phyloP scores from a whole-genome alignment of 2,329 filamentous ascomycete species.

The Cladophialophora bantiana region DNA sequence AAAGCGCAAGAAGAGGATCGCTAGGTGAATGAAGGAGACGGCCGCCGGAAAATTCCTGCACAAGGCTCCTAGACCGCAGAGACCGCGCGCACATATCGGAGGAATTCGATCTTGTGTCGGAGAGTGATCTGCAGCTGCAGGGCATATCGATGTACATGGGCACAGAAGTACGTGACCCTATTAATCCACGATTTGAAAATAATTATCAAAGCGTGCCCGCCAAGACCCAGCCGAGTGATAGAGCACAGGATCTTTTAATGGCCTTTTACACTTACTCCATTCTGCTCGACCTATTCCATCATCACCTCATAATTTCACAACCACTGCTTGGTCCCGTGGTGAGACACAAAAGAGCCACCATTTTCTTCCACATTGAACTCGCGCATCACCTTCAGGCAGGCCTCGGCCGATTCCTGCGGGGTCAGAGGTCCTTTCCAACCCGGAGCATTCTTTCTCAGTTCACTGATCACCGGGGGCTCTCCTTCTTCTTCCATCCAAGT shows the following conservation, averaged over 20 bases:
- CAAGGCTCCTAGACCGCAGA: not conserved
- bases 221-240: not conserved
- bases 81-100: not conserved
- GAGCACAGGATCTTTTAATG: not conserved
- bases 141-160: not conserved
- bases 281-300: not conserved
- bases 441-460: slow-evolving; percentile 18
- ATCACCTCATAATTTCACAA: slow-evolving; percentile 46
- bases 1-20: not conserved
- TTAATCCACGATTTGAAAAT: not conserved
- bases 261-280: not conserved
- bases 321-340: slow-evolving; percentile 63
- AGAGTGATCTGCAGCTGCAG: not conserved
- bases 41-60: not conserved
- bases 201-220: not conserved
- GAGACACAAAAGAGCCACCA: slow-evolving; percentile 62
- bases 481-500: slow-evolving; percentile 42
- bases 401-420: slow-evolving; percentile 24
- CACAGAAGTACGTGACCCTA: not conserved
- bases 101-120: not conserved
- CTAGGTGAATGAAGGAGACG: not conserved
- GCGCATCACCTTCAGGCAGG: slow-evolving; percentile 22
- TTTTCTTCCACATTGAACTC: slow-evolving; percentile 38
- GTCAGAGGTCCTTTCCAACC: slow-evolving; percentile 26
- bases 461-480: slow-evolving; percentile 12